Conservation (phyloP, 352 stramenopile genomes). For the Phytophthora pseudosyringae region DNA sequence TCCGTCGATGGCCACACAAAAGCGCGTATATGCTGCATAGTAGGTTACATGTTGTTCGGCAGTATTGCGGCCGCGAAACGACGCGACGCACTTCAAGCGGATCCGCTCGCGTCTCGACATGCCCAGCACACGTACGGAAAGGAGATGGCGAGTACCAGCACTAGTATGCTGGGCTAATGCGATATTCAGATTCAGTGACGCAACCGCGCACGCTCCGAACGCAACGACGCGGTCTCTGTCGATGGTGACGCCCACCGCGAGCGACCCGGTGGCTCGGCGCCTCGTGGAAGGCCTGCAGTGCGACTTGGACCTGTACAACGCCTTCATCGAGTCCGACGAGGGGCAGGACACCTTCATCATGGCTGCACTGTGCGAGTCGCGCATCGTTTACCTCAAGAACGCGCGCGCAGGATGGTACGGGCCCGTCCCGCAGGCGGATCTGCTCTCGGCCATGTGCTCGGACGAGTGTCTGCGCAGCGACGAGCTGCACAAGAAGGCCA, state of each 20-base stretch:
- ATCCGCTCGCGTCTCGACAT: background rate
- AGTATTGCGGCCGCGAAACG: slow-evolving; percentile 16
- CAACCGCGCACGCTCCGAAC: slow-evolving; percentile 17
- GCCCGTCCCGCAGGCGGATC: slow-evolving; percentile 67
- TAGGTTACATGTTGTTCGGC: slow-evolving; percentile 11
- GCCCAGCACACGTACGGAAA: background rate
- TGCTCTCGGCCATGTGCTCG: slow-evolving; percentile 86
- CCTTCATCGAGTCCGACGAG: slow-evolving; percentile 61
- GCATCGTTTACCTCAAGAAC: slow-evolving; percentile 76
- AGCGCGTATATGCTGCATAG: slow-evolving; percentile 12
- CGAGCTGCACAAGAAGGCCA: slow-evolving; percentile 74
- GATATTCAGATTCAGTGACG: background rate
- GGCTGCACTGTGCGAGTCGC: slow-evolving; percentile 75
- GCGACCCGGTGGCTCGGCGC: slow-evolving; percentile 19
- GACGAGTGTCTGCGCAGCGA: slow-evolving; percentile 85
- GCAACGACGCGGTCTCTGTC: slow-evolving; percentile 8
- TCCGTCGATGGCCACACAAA: slow-evolving; percentile 15
- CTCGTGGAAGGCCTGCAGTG: slow-evolving; percentile 48
- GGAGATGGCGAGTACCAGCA: background rate
- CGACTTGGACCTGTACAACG: slow-evolving; percentile 58
- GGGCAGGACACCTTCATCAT: slow-evolving; percentile 76
- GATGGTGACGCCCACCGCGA: slow-evolving; percentile 7
- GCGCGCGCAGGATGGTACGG: slow-evolving; percentile 62
- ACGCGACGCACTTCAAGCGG: slow-evolving; percentile 17
- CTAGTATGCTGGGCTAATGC: slow-evolving; percentile 4